Percentiles rank a stretch among this genome's conserved stretches.
phyloP scores from a whole-genome alignment of 345 rosid genomes.

The Syzygium oleosum region DNA sequence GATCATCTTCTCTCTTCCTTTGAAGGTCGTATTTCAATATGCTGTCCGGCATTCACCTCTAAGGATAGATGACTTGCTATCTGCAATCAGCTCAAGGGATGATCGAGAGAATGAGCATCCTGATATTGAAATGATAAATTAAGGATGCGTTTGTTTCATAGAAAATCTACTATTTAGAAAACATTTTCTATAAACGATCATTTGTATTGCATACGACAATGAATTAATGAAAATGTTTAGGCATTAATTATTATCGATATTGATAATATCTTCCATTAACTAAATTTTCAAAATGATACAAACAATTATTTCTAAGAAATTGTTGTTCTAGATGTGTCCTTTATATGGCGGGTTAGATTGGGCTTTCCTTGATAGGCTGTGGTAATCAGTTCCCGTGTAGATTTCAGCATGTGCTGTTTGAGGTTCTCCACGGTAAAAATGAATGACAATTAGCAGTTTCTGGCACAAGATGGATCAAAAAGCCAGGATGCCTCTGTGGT shows the following conservation, averaged over 20 bases:
- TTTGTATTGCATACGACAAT: background rate
- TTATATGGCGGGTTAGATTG: background rate
- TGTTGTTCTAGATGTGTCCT: background rate
- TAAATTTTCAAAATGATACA: background rate
- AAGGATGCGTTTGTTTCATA: background rate
- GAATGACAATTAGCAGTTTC: background rate
- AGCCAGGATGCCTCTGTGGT: background rate
- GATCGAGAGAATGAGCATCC: conserved; percentile 33
- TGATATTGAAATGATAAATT: conserved; percentile 70
- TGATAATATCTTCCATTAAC: background rate
- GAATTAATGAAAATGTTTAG: background rate
- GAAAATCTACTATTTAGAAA: background rate
- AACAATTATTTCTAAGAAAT: background rate
- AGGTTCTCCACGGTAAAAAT: background rate
- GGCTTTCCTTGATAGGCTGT: background rate
- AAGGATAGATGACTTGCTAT: conserved; percentile 64
- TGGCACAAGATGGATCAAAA: background rate
- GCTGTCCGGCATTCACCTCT: conserved; percentile 67
- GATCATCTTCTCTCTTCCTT: background rate
- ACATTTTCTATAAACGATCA: background rate
- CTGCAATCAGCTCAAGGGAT: conserved; percentile 33
- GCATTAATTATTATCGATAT: background rate
- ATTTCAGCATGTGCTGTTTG: background rate
- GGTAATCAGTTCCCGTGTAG: background rate
- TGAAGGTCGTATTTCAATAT: conserved; percentile 75